Conservation (phyloP, 2,329 filamentous ascomycete genomes). For the Sphaerostilbella broomeana region DNA sequence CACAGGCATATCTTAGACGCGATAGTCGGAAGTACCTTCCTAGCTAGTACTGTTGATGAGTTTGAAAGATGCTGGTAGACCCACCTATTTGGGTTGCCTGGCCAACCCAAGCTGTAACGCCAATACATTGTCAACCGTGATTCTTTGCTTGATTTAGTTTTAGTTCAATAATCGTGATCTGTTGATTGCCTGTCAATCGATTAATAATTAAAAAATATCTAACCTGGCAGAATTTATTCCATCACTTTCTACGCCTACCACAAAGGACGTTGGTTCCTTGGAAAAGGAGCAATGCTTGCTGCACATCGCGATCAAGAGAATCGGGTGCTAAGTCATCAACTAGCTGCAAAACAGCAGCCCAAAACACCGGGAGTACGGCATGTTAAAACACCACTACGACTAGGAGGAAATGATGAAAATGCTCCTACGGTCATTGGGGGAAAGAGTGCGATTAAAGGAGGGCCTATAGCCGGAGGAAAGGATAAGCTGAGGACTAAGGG, state of each 20-base stretch:
- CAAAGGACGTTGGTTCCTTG: no score
- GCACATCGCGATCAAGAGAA: conserved; percentile 84
- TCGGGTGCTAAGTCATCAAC: conserved; percentile 67
- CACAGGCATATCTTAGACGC: no score
- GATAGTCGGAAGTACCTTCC: no score
- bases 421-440: conserved; percentile 36
- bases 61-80: background rate
- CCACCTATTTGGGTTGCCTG: background rate
- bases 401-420: conserved; percentile 81
- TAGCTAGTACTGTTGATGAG: no score
- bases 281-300: conserved; percentile 65
- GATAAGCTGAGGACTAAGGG: conserved; percentile 44
- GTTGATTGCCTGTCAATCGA: no score
- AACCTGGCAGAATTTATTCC: no score
- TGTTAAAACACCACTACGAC: conserved; percentile 76
- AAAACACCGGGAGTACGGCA: conserved; percentile 74
- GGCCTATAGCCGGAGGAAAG: conserved; percentile 47
- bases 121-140: no score
- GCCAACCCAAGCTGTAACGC: background rate
- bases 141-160: no score
- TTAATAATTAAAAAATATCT: no score
- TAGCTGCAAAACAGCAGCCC: conserved; percentile 66
- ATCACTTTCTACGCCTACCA: no score
- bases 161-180: no score
- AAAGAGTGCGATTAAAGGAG: conserved; percentile 43